Evolutionary conservation across 1,284 basidiomycete genomes (phyloP).

Genomic region (Rhizoctonia solani): DNA sequence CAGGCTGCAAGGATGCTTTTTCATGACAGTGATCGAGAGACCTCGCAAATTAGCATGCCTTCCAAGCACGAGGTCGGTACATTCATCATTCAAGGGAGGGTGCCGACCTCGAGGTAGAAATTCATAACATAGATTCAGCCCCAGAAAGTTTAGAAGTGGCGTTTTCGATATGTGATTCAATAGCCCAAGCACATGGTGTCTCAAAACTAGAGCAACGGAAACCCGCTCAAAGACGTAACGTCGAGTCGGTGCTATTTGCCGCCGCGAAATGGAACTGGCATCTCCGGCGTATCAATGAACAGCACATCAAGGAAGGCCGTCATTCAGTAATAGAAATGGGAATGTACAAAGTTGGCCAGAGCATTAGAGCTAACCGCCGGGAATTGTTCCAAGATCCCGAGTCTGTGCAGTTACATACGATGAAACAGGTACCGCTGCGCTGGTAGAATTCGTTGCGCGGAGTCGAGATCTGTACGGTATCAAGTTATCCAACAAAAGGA

Average conservation of each 20-base stretch:
- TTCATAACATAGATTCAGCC: too few species aligned
- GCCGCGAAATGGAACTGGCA: constrained; percentile 42
- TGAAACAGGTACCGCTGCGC: constrained; percentile 46
- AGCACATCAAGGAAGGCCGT: constrained; percentile 37
- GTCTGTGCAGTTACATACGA: constrained; percentile 41
- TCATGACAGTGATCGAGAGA: not conserved
- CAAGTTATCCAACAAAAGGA: constrained; percentile 50
- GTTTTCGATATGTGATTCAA: not conserved
- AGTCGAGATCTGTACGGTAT: constrained; percentile 48
- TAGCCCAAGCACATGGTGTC: not conserved
- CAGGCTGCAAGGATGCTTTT: not conserved
- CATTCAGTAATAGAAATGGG: not conserved
- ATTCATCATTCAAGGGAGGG: constrained; percentile 5
- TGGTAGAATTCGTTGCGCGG: constrained; percentile 47
- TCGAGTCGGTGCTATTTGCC: constrained; percentile 19
- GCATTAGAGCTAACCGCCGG: not conserved
- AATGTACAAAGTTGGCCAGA: not conserved
- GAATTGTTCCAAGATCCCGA: not conserved
- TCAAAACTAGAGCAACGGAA: constrained; percentile 4
- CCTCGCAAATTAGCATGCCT: not conserved
- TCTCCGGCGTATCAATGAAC: constrained; percentile 53
- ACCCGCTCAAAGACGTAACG: not conserved
- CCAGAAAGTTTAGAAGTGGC: not conserved
- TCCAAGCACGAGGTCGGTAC: constrained; percentile 20
- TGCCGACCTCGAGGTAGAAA: constrained; percentile 17